These are phyloP conservation scores for Tulasnella sp. DNA, from an alignment of 768 basidiomycete species.

Conservation along the genomic window DNA sequence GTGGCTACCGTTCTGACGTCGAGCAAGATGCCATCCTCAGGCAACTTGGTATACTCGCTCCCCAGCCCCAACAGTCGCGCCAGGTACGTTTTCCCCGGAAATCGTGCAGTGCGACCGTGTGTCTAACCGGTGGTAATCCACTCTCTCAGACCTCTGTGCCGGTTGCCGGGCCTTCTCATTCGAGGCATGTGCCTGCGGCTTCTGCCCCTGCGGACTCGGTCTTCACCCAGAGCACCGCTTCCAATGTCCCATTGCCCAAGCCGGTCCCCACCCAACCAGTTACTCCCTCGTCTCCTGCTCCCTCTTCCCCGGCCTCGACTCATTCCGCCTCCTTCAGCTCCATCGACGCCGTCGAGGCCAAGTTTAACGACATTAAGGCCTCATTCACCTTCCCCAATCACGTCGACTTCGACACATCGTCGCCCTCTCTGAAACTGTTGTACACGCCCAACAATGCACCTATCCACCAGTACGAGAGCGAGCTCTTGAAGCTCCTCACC, in stretches of 20 bases:
- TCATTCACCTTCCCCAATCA: conserved; percentile 34
- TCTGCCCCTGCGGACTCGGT: not conserved
- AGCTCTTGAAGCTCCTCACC: conserved; percentile 48
- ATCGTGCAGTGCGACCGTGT: not conserved
- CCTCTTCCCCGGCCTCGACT: not conserved
- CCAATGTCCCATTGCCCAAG: not conserved
- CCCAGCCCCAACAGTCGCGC: too few species aligned
- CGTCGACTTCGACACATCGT: conserved; percentile 34
- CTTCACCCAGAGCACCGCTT: not conserved
- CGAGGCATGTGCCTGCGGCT: not conserved
- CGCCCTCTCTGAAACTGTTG: conserved; percentile 35
- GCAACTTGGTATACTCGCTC: too few species aligned
- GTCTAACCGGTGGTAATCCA: not conserved
- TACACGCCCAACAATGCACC: conserved; percentile 49
- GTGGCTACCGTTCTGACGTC: too few species aligned
- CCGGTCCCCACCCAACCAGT: not conserved
- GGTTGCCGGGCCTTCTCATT: not conserved
- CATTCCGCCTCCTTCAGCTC: conserved; percentile 26
- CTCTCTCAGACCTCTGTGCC: too few species aligned
- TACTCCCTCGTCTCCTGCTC: not conserved
- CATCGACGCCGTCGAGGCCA: conserved; percentile 31
- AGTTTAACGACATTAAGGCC: conserved; percentile 35
- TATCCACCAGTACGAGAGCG: conserved; percentile 50
- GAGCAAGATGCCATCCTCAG: too few species aligned
- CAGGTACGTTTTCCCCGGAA: too few species aligned